A percentile compares a stretch with the other conserved stretches of the same genome.
Conservation (phyloP, 495 filamentous ascomycete genomes). For the Tetracladium marchalianum region DNA sequence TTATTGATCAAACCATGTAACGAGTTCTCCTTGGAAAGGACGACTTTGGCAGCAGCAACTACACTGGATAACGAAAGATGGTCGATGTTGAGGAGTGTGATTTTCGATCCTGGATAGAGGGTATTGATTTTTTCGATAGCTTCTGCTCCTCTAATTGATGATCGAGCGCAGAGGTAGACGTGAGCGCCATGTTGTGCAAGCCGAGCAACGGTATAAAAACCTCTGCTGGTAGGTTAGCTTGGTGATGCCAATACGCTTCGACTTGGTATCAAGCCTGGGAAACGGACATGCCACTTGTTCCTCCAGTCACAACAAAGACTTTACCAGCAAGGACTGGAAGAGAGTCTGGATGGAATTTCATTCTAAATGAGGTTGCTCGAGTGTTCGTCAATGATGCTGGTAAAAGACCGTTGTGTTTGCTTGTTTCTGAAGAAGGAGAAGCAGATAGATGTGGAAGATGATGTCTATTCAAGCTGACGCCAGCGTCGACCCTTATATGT, state of each 20-base stretch:
- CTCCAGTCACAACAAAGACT: constrained; percentile 53
- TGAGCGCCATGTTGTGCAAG: constrained; percentile 52
- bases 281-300: constrained; percentile 34
- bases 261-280: constrained; percentile 3
- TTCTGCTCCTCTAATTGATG: constrained; percentile 35
- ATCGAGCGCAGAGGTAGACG: constrained; percentile 57
- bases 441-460: too few relatives aligned
- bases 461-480: too few relatives aligned
- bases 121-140: constrained; percentile 41
- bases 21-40: constrained; percentile 30
- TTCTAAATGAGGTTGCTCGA: constrained; percentile 14
- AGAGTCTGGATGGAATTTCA: constrained; percentile 33
- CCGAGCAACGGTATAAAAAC: constrained; percentile 51
- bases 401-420: too few relatives aligned
- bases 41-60: constrained; percentile 19
- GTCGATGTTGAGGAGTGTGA: constrained; percentile 34
- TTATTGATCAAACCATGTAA: constrained; percentile 58
- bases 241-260: constrained; percentile 9
- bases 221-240: constrained; percentile 26
- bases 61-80: constrained; percentile 28
- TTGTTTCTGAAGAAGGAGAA: too few relatives aligned
- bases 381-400: too few relatives aligned
- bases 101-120: constrained; percentile 25
- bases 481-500: too few relatives aligned
- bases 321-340: constrained; percentile 45